Conservation (phyloP, 306 rosid genomes). For the Luffa acutangula region DNA sequence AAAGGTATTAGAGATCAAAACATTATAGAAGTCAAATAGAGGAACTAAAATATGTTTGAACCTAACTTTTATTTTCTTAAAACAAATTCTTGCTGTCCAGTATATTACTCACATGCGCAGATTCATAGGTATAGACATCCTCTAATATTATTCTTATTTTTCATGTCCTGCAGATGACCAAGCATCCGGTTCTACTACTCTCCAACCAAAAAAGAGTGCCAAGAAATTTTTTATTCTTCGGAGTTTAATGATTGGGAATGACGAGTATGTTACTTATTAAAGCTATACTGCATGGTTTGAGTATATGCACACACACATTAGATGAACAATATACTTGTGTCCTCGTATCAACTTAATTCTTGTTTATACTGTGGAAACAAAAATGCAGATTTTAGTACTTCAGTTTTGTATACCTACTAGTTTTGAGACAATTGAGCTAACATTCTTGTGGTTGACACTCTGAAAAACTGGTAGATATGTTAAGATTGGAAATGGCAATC, state of each 20-base stretch:
- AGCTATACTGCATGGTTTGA: not conserved
- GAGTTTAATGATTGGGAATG: conserved; percentile 87
- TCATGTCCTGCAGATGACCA: conserved; percentile 40
- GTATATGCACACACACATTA: not conserved
- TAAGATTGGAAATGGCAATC: conserved; percentile 82
- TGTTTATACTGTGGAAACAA: not conserved
- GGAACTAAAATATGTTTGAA: not conserved
- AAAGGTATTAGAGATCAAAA: not conserved
- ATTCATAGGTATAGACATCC: not conserved
- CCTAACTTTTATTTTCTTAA: not conserved
- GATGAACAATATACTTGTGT: not conserved
- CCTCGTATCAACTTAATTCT: not conserved
- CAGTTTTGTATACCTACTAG: not conserved
- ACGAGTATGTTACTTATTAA: conserved; percentile 59
- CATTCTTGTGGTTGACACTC: not conserved
- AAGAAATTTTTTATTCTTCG: conserved; percentile 63
- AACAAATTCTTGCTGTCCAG: not conserved
- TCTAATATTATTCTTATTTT: not conserved
- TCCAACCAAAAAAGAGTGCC: conserved; percentile 34
- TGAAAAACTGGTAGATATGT: conserved; percentile 54
- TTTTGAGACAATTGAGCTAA: not conserved
- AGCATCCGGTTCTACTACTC: conserved; percentile 33
- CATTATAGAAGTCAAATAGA: not conserved
- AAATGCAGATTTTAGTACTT: not conserved
- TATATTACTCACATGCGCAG: not conserved